Percentiles rank a stretch among this genome's conserved stretches.
phyloP scores from a whole-genome alignment of 2,329 filamentous ascomycete genomes.

The Leptographium radiaticola region DNA sequence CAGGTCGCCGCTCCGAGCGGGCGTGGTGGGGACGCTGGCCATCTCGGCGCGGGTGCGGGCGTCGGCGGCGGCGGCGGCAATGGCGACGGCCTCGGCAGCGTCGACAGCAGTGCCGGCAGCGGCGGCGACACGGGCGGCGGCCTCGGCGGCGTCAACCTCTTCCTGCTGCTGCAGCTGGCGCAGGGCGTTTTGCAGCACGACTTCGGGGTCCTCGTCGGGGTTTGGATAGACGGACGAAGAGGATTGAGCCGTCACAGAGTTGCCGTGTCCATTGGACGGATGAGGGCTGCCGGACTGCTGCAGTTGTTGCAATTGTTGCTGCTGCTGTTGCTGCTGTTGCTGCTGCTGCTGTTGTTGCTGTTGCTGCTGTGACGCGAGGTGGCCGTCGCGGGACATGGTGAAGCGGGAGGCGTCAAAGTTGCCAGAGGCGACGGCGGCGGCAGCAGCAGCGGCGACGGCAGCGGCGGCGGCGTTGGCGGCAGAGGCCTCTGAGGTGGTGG shows the following conservation, averaged over 20 bases:
- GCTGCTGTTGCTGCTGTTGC: constrained; percentile 8
- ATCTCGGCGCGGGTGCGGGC: not conserved
- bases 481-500: constrained; percentile 3
- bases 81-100: constrained; percentile 13
- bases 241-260: constrained; percentile 13
- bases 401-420: not conserved
- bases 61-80: constrained; percentile 9
- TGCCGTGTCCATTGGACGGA: constrained; percentile 1
- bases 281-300: constrained; percentile 5
- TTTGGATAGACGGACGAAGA: constrained; percentile 14
- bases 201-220: constrained; percentile 40
- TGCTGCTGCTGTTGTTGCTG: constrained; percentile 3
- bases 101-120: constrained; percentile 31
- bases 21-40: not conserved
- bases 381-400: not conserved
- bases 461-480: constrained; percentile 9
- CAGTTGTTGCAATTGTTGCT: constrained; percentile 6
- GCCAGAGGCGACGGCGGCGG: constrained; percentile 3
- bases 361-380: constrained; percentile 18
- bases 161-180: constrained; percentile 46
- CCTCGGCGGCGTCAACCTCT: constrained; percentile 43
- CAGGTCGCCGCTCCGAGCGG: constrained; percentile 5
- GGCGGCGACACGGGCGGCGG: constrained; percentile 38
- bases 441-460: constrained; percentile 10
- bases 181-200: constrained; percentile 45